These are phyloP conservation scores for Termitomyces sp. DNA, from an alignment of 768 basidiomycete genomes.

Conservation along the genomic window DNA sequence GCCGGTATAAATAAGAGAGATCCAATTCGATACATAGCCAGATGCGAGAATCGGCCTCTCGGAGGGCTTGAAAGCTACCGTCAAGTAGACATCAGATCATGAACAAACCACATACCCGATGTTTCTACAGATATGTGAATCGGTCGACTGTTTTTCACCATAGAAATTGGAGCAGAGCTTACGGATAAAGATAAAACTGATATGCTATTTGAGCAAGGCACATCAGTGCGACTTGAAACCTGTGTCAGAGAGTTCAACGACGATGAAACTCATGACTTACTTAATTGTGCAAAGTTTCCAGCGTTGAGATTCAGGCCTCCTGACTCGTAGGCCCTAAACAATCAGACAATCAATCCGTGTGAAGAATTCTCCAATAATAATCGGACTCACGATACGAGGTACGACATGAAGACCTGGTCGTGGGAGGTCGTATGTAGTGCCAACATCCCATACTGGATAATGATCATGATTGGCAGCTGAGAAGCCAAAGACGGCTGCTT, in stretches of 20 bases:
- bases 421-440: conserved; percentile 88
- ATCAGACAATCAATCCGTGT: conserved; percentile 6
- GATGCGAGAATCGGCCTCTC: conserved; percentile 74
- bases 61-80: conserved; percentile 51
- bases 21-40: conserved; percentile 88
- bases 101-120: conserved; percentile 42
- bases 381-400: conserved; percentile 74
- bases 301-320: conserved; percentile 93
- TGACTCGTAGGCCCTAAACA: conserved; percentile 60
- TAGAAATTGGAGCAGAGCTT: conserved; percentile 20
- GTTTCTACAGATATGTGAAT: conserved; percentile 35
- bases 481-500: conserved; percentile 62
- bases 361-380: not conserved
- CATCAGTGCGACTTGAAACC: conserved; percentile 76
- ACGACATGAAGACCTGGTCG: conserved; percentile 88
- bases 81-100: conserved; percentile 1
- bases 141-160: not conserved
- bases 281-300: conserved; percentile 87
- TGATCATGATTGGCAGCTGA: conserved; percentile 77
- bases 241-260: conserved; percentile 1
- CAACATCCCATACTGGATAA: conserved; percentile 85
- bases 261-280: conserved; percentile 31
- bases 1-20: conserved; percentile 84
- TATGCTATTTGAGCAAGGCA: conserved; percentile 91
- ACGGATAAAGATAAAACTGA: conserved; percentile 90